Conservation (phyloP, 208 protist genomes). For the Trypanosoma brucei region DNA sequence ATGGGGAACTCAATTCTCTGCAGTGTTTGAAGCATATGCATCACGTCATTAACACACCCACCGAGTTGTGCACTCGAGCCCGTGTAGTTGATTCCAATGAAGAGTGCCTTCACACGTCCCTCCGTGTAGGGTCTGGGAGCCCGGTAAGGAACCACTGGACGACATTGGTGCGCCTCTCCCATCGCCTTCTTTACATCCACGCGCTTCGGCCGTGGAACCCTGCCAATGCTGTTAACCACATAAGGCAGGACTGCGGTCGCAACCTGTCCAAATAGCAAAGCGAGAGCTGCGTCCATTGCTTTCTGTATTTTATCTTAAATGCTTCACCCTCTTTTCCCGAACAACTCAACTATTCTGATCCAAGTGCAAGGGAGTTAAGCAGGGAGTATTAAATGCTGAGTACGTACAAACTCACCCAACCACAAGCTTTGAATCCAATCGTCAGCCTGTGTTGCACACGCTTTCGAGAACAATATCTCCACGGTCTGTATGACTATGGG, state of each 20-base stretch:
- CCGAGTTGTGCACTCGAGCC: conserved; percentile 52
- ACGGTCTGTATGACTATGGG: no score
- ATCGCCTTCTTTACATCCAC: conserved; percentile 56
- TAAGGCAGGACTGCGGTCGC: conserved; percentile 20
- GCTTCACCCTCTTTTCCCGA: no score
- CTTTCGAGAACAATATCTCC: no score
- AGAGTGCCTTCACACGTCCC: conserved; percentile 81
- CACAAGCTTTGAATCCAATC: no score
- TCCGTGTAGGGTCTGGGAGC: conserved; percentile 70
- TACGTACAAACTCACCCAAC: no score
- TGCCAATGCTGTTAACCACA: conserved; percentile 52
- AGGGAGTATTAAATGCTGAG: no score
- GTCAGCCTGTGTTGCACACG: no score
- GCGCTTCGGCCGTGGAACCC: conserved; percentile 44
- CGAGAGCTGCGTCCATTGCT: conserved; percentile 34
- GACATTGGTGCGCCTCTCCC: conserved; percentile 35
- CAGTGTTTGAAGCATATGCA: conserved; percentile 72
- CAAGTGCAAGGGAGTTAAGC: no score
- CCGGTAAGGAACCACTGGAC: conserved; percentile 65
- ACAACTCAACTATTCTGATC: no score
- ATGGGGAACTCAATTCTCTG: conserved; percentile 81
- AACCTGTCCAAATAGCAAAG: conserved; percentile 25
- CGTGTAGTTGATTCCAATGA: conserved; percentile 91
- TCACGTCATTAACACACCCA: conserved; percentile 87
- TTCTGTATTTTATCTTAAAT: no score